Base-by-base conservation (phyloP, 305 asterid species). In the Fraxinus greggii region DNA sequence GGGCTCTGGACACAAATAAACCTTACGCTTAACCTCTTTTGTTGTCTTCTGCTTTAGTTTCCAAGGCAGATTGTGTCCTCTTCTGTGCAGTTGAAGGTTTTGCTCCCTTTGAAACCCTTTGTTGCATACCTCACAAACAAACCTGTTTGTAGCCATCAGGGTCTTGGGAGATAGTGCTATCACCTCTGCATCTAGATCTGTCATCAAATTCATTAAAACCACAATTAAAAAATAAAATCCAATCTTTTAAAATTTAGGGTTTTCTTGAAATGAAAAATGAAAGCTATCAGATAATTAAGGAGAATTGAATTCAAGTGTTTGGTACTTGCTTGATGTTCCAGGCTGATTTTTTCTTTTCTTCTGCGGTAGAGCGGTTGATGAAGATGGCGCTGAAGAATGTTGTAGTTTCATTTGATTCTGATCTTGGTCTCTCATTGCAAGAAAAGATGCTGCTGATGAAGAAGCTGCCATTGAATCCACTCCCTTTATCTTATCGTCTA, bases 51-150 rank as follows among this genome's bases (percentile, higher is more conserved):
- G 97, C 88, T 83, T 86, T 23, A 93, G 87, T 76, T 93, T 93
- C 98, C 98, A 93, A 0, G 98, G 98, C 42, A 93, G 83, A 24
- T 93, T 93, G 82, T 93, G 98, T 12, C 98, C 98, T 76, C 98
- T 84, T 78, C 97, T 79, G 82, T 93, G 98, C 0, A 93, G 92
- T 76, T 93, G 98, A 13, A 93, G 92, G 56, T 93, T 93, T 83
- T 93, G 97, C 83, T 93, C 97, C 31, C 97, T 81, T 65, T 93
- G 97, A 36, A 93, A 93, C 67, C 97, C 98, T 79, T 93, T 93
- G 89, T 87, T 92, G 87, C 98, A 93, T 0, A 94, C 98, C 72
- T 94, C 98, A 69, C 97, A 92, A 1, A 92, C 88, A 63, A 92
- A 93, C 48, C 98, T 85, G 89, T 92, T 94, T 61, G 93, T 92